A percentile compares a stretch with the other conserved stretches of the same genome.
Evolutionary conservation across 108 stramenopile species (phyloP).

Genomic region (Discostella pseudostelligera): DNA sequence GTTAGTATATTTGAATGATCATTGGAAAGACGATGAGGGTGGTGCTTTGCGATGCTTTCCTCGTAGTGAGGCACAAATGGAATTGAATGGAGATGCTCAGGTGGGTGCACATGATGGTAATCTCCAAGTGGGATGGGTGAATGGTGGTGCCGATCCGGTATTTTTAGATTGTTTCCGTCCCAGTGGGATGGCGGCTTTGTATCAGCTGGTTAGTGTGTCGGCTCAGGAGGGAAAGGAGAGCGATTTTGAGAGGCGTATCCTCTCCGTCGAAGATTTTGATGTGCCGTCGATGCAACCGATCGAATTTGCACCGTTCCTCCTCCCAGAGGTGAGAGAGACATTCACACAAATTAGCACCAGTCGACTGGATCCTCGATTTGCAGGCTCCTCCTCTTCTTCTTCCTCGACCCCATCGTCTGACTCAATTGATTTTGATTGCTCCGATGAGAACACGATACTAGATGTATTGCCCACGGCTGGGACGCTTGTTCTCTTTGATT

Average conservation of each 20-base stretch:
- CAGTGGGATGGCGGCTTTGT: slow-evolving; percentile 19
- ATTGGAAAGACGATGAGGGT: slow-evolving; percentile 33
- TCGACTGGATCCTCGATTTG: slow-evolving; percentile 39
- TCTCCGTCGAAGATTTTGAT: slow-evolving; percentile 36
- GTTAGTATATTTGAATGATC: slow-evolving; percentile 58
- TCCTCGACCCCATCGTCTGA: not conserved
- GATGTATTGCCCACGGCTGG: slow-evolving; percentile 49
- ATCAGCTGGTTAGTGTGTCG: slow-evolving; percentile 13
- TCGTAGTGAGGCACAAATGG: slow-evolving; percentile 2
- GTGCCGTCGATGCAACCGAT: slow-evolving; percentile 43
- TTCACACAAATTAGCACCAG: slow-evolving; percentile 50
- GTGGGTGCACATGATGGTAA: slow-evolving; percentile 46
- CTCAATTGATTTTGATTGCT: not conserved
- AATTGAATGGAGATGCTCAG: slow-evolving; percentile 9
- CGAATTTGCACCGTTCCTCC: slow-evolving; percentile 34
- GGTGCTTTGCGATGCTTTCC: slow-evolving; percentile 46
- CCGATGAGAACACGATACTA: slow-evolving; percentile 8
- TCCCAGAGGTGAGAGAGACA: slow-evolving; percentile 5
- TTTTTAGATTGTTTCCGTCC: slow-evolving; percentile 41
- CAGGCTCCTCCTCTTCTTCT: not conserved
- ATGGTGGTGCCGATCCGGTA: slow-evolving; percentile 29
- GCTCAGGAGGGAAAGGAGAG: not conserved
- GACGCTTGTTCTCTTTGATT: slow-evolving; percentile 57
- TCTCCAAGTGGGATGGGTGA: slow-evolving; percentile 59
- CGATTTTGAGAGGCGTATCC: slow-evolving; percentile 6